phyloP scores from a whole-genome alignment of 768 basidiomycete species.

The Chalciporus piperatus region DNA sequence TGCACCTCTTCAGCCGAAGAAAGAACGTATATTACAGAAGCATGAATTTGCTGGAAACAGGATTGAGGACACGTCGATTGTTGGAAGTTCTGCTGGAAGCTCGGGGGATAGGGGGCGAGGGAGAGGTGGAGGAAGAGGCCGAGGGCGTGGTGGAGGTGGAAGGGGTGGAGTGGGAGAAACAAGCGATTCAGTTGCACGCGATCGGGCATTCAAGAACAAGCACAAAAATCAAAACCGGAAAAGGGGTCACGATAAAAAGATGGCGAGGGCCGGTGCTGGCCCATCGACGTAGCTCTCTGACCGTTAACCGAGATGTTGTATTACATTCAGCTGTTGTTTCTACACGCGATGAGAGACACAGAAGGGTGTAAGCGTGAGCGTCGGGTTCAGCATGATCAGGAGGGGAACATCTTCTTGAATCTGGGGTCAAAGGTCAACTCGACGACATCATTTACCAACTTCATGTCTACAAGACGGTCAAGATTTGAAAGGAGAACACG shows the following conservation, averaged over 20 bases:
- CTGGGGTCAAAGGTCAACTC: conserved; percentile 59
- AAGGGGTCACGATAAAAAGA: conserved; percentile 87
- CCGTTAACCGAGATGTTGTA: background rate
- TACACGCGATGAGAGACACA: background rate
- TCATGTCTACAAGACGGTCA: conserved; percentile 43
- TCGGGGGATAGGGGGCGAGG: conserved; percentile 10
- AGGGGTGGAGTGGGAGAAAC: conserved; percentile 36
- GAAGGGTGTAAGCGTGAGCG: background rate
- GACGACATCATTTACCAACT: conserved; percentile 58
- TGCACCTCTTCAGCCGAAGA: conserved; percentile 52
- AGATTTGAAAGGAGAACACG: background rate
- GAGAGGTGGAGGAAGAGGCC: conserved; percentile 33
- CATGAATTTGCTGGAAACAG: conserved; percentile 75
- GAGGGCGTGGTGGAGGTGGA: conserved; percentile 40
- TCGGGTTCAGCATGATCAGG: conserved; percentile 3
- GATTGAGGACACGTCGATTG: conserved; percentile 9
- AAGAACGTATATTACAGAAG: conserved; percentile 70
- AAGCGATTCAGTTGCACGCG: conserved; percentile 42
- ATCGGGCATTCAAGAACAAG: conserved; percentile 72
- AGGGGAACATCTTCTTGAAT: conserved; percentile 50
- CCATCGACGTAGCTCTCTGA: conserved; percentile 20
- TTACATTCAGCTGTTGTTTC: background rate
- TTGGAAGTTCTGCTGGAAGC: background rate
- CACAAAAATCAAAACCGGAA: conserved; percentile 81
- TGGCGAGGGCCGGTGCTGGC: conserved; percentile 60